A percentile compares a stretch with the other conserved stretches of the same genome.
Evolutionary conservation across 495 filamentous ascomycete genomes (phyloP).

Genomic region (Penicillium cataractarum): DNA sequence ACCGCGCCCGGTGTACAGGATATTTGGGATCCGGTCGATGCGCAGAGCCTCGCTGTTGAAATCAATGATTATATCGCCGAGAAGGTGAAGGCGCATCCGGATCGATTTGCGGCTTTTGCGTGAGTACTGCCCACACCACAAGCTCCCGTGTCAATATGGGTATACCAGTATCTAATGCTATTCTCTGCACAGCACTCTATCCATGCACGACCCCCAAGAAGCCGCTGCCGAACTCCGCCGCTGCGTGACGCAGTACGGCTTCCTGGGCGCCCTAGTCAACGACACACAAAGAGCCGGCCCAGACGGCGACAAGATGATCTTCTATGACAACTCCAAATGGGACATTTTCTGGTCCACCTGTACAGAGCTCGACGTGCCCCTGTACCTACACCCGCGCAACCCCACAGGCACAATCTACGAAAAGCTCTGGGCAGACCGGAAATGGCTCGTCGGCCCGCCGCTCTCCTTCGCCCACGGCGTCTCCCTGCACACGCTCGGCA

Average conservation of each 20-base stretch:
- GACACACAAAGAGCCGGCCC: conserved; percentile 55
- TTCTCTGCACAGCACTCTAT: conserved; percentile 38
- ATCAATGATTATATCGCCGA: conserved; percentile 63
- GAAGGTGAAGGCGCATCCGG: conserved; percentile 52
- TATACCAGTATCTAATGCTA: background rate
- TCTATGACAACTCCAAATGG: conserved; percentile 60
- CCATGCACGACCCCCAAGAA: conserved; percentile 59
- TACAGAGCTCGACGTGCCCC: conserved; percentile 61
- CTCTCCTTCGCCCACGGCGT: conserved; percentile 55
- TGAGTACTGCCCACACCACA: no score
- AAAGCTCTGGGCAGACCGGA: conserved; percentile 53
- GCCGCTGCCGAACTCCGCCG: conserved; percentile 59
- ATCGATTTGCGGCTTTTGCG: conserved; percentile 61
- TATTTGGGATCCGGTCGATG: conserved; percentile 51
- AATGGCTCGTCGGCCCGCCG: conserved; percentile 50
- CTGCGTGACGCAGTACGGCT: conserved; percentile 57
- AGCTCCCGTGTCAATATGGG: no score
- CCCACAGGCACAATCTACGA: conserved; percentile 53
- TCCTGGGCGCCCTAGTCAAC: conserved; percentile 63
- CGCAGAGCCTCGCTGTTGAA: conserved; percentile 48
- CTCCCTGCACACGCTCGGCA: conserved; percentile 52
- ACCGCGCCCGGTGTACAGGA: conserved; percentile 60
- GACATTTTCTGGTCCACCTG: conserved; percentile 60
- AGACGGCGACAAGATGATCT: conserved; percentile 58
- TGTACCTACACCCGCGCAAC: conserved; percentile 64